Evolutionary conservation across 768 basidiomycete genomes (phyloP).

Genomic region (Tephrocybe sp.): DNA sequence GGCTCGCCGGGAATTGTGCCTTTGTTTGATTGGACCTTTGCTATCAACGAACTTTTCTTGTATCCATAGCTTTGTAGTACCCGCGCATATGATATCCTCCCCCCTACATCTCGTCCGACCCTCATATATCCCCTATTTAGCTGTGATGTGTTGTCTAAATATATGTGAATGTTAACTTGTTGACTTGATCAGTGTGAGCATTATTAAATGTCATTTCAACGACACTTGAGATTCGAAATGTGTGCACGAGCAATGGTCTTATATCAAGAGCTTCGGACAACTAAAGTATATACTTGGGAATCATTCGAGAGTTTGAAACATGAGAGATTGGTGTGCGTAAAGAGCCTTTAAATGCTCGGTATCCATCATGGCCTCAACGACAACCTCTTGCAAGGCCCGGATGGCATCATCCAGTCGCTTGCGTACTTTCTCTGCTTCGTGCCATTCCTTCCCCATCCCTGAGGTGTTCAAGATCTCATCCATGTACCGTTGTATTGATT

Average conservation of each 20-base stretch:
- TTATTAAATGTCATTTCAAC: no score
- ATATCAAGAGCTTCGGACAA: no score
- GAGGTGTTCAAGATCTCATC: background rate
- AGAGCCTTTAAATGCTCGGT: background rate
- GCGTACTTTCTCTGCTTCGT: background rate
- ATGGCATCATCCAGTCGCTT: background rate
- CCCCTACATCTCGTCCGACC: background rate
- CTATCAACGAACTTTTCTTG: no score
- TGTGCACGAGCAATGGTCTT: no score
- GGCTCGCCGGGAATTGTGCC: background rate
- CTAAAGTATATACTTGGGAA: no score
- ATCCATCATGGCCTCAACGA: background rate
- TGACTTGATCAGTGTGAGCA: background rate
- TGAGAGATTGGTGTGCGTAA: background rate
- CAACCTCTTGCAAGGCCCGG: background rate
- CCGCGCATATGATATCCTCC: no score
- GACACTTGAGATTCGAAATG: no score
- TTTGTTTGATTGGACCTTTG: background rate
- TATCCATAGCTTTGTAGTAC: slow-evolving; percentile 1
- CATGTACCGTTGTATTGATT: background rate
- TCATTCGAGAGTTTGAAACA: no score
- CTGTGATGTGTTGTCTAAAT: background rate
- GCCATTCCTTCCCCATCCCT: background rate
- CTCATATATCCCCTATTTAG: background rate
- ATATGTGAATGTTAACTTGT: background rate